phyloP scores from a whole-genome alignment of 352 stramenopile genomes.

The Globisporangium cederbergense region DNA sequence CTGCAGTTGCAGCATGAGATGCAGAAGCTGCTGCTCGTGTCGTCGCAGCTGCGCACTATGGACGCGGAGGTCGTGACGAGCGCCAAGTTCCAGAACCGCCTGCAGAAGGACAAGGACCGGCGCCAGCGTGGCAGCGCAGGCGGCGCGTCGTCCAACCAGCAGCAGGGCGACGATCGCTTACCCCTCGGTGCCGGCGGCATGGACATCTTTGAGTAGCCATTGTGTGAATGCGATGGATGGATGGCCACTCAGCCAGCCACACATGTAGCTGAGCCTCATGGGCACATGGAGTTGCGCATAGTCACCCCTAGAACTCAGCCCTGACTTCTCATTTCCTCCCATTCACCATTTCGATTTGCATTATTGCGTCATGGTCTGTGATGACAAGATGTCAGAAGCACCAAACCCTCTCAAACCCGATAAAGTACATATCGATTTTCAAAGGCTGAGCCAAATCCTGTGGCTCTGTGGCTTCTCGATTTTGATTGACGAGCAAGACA shows the following conservation, averaged over 20 bases:
- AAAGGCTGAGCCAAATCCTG: not conserved
- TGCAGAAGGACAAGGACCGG: constrained; percentile 78
- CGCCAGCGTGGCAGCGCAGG: constrained; percentile 34
- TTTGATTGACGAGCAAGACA: not conserved
- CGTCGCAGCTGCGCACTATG: constrained; percentile 66
- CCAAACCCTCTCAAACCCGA: not conserved
- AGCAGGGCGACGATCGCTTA: constrained; percentile 41
- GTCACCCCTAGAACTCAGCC: not conserved
- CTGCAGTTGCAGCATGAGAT: constrained; percentile 62
- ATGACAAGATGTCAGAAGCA: not conserved
- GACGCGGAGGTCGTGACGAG: constrained; percentile 82
- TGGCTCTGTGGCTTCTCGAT: not conserved
- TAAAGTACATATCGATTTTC: not conserved
- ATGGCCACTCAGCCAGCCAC: not conserved
- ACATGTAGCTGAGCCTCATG: not conserved
- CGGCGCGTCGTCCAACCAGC: constrained; percentile 30
- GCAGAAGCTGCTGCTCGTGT: constrained; percentile 66
- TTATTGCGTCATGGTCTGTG: not conserved
- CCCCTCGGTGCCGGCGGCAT: constrained; percentile 37
- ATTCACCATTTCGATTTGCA: not conserved
- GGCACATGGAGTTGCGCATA: not conserved
- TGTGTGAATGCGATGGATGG: not conserved
- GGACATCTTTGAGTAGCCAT: constrained; percentile 49
- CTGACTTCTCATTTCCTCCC: not conserved
- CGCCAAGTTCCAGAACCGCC: constrained; percentile 68